Evolutionary conservation across 202 grass and related monocot species (phyloP).

Genomic region (Musa balbisiana): DNA sequence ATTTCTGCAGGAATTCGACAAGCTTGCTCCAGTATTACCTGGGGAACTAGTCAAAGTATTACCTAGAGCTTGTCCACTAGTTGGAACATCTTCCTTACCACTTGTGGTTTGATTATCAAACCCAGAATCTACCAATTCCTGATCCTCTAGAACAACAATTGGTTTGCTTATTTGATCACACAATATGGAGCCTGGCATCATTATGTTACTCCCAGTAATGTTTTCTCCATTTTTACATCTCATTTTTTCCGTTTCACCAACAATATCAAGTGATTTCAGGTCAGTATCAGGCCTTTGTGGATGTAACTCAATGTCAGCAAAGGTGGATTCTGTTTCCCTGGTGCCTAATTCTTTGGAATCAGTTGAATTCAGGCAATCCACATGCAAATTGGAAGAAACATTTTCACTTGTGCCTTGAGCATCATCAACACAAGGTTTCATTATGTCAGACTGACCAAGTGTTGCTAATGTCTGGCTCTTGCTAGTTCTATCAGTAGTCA

Average conservation of each 20-base stretch:
- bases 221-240: slow-evolving; percentile 19
- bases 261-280: slow-evolving; percentile 5
- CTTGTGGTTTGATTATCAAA: slow-evolving; percentile 31
- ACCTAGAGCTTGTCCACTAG: slow-evolving; percentile 33
- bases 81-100: slow-evolving; percentile 27
- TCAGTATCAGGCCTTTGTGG: slow-evolving; percentile 11
- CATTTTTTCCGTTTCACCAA: slow-evolving; percentile 27
- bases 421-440: neutral
- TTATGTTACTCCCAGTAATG: slow-evolving; percentile 27
- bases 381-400: slow-evolving; percentile 20
- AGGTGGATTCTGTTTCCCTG: slow-evolving; percentile 17
- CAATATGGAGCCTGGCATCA: slow-evolving; percentile 24
- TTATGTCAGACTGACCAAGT: neutral
- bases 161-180: slow-evolving; percentile 26
- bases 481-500: slow-evolving; percentile 22
- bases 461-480: slow-evolving; percentile 15
- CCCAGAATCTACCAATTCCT: slow-evolving; percentile 27
- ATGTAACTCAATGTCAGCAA: neutral
- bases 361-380: slow-evolving; percentile 28
- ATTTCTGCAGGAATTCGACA: slow-evolving; percentile 27
- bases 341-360: slow-evolving; percentile 14
- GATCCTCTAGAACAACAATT: slow-evolving; percentile 21
- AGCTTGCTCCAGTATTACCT: slow-evolving; percentile 28
- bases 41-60: slow-evolving; percentile 27
- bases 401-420: slow-evolving; percentile 27